Percentiles rank a stretch among this genome's conserved stretches.
phyloP scores from a whole-genome alignment of 2,329 filamentous ascomycete genomes.

The Graphilbum fragrans region DNA sequence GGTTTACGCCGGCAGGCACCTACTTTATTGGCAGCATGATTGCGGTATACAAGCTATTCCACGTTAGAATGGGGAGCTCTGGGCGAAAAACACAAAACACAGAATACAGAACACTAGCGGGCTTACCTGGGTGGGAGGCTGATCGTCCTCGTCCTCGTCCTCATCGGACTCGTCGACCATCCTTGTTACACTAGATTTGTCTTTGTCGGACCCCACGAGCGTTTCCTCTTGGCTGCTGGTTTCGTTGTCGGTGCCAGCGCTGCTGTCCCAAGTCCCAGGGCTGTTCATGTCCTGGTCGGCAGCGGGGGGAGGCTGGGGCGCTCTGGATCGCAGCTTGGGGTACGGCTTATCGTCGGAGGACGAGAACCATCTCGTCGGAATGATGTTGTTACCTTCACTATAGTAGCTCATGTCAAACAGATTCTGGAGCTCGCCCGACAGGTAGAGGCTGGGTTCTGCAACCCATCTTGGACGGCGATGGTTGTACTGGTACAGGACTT shows the following conservation, averaged over 20 bases:
- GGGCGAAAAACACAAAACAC: neutral
- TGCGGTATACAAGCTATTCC: constrained; percentile 9
- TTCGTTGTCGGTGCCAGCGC: constrained; percentile 38
- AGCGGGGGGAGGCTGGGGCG: constrained; percentile 13
- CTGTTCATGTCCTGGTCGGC: constrained; percentile 36
- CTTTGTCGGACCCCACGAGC: constrained; percentile 15
- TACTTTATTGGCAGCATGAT: constrained; percentile 10
- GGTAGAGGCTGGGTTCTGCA: constrained; percentile 34
- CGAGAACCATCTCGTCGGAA: constrained; percentile 59
- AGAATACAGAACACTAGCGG: no score
- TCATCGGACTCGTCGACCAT: constrained; percentile 24
- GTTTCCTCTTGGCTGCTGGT: constrained; percentile 34
- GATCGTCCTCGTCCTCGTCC: constrained; percentile 4
- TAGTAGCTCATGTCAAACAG: constrained; percentile 70
- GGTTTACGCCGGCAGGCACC: constrained; percentile 21
- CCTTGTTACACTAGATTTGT: constrained; percentile 1
- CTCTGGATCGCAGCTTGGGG: constrained; percentile 36
- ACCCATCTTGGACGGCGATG: constrained; percentile 39
- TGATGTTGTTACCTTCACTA: constrained; percentile 37
- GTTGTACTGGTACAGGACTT: constrained; percentile 34
- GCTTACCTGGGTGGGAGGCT: neutral
- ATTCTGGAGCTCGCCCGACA: constrained; percentile 52
- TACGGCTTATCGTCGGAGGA: constrained; percentile 47
- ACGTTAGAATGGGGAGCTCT: neutral
- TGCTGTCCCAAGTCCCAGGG: constrained; percentile 32